phyloP scores from a whole-genome alignment of 176 grass and related monocot genomes.

The Neostapfia colusana region DNA sequence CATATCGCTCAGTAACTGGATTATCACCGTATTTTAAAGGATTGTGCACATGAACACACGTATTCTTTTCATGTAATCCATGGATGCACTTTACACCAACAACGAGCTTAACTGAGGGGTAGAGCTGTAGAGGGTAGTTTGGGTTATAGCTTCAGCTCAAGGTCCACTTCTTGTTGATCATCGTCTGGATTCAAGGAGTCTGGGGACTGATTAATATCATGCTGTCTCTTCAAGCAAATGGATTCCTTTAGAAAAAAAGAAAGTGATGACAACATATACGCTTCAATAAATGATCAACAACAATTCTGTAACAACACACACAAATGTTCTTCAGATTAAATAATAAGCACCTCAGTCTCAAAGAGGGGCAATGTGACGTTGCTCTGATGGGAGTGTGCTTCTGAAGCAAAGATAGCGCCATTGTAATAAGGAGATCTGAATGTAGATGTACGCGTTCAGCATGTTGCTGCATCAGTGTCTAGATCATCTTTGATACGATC shows the following conservation, averaged over 20 bases:
- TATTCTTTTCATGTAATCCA: neutral
- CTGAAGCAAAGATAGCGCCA: conserved; percentile 27
- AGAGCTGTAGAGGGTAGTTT: neutral
- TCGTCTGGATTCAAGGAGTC: conserved; percentile 14
- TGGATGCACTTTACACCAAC: conserved; percentile 10
- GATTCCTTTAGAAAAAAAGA: conserved; percentile 8
- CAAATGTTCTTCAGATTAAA: neutral
- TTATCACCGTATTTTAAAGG: neutral
- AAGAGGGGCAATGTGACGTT: conserved; percentile 45
- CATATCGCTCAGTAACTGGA: neutral
- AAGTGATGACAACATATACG: neutral
- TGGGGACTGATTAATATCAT: conserved; percentile 25
- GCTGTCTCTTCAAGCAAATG: conserved; percentile 19
- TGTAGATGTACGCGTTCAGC: neutral
- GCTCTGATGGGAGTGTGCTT: conserved; percentile 30
- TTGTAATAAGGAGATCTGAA: conserved; percentile 39
- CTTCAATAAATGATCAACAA: neutral
- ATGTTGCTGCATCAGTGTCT: neutral
- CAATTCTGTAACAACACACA: neutral
- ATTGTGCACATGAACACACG: neutral
- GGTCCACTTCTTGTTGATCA: conserved; percentile 49
- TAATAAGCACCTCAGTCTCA: conserved; percentile 23
- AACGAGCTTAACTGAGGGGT: conserved; percentile 3
- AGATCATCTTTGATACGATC: neutral
- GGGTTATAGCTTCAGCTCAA: conserved; percentile 57